Evolutionary conservation across 139 green algal species (phyloP), one percentile per base, ranked within the genome.

Genomic region (Marvania coccoides): DNA sequence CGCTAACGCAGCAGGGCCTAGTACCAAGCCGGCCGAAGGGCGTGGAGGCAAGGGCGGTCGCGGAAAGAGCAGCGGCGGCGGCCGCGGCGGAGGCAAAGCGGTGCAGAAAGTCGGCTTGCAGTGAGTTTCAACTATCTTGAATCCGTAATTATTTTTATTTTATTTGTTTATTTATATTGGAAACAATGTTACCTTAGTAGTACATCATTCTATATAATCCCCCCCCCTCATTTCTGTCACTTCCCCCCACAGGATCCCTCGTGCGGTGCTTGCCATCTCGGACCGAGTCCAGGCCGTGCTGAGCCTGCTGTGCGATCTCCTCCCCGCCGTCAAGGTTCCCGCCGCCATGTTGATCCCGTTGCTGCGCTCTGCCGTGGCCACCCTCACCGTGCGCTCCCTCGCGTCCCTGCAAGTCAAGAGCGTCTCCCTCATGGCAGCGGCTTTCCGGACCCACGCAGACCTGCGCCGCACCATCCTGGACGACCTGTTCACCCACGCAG

Each of bases 371-470:
- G 54, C 62, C 29, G 47, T 80, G 5, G 64, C 73, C n/a, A 58
- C 67, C 24, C 66, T 91, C 28, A 76, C 74, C 13, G 78, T 88
- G 29, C 62, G 85, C 19, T 60, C 46, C 29, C 46, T 89, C 39
- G 48, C 62, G 8, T 46, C 82, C 47, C 74, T 93, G 42, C 81
- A 90, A 31, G 63, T 80, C 19, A 78, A 87, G 31, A 75, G 81
- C 1, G 36, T 77, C 31, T 67, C 35, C 0, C 46, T 89, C 33
- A 33, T 82, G 35, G 73, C 79, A 14, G 48, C 78, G 0, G 74
- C 74, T 2, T 90, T 87, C 63, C 55, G 57, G 10, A 48, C 51
- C 5, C 68, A 66, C 48, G 70, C 66, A 6, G 42, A 64, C 2
- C 77, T 82, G 47, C 68, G 81, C 33, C 1, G 12, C 26, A 26